Evolutionary conservation across 306 rosid species (phyloP).

Genomic region (Quercus engelmannii): DNA sequence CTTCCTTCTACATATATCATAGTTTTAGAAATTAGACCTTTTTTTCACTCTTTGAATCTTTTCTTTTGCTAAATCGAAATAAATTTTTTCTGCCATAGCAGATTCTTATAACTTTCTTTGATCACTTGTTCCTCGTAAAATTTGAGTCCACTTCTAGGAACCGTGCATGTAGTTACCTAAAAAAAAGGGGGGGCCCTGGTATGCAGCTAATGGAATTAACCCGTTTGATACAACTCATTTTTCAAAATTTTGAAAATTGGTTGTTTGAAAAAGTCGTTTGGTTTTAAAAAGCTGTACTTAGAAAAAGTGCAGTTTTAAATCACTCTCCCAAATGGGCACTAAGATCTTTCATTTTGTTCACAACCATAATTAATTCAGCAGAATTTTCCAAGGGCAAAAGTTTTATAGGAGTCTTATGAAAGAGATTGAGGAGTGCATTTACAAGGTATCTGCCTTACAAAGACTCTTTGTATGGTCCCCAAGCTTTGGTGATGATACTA

Average conservation of each 20-base stretch:
- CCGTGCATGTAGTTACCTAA: conserved; percentile 1
- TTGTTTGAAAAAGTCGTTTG: too few relatives aligned
- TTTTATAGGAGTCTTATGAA: neutral
- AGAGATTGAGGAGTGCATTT: too few relatives aligned
- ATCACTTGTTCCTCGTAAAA: neutral
- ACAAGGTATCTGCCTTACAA: neutral
- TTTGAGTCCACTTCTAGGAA: neutral
- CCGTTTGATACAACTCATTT: too few relatives aligned
- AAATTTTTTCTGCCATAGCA: neutral
- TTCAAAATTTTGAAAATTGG: too few relatives aligned
- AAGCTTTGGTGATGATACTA: neutral
- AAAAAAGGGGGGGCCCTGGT: too few relatives aligned
- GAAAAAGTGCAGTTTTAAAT: too few relatives aligned
- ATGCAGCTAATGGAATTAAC: neutral
- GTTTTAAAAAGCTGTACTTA: too few relatives aligned
- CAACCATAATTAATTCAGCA: neutral
- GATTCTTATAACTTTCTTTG: neutral
- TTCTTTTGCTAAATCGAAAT: neutral
- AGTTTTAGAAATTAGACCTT: too few relatives aligned
- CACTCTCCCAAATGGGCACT: neutral
- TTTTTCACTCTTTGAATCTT: neutral
- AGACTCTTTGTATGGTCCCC: neutral
- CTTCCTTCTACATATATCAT: neutral
- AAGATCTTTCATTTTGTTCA: conserved; percentile 1
- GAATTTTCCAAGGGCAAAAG: neutral